Conservation (phyloP, 345 rosid genomes). For the Pistacia atlantica region DNA sequence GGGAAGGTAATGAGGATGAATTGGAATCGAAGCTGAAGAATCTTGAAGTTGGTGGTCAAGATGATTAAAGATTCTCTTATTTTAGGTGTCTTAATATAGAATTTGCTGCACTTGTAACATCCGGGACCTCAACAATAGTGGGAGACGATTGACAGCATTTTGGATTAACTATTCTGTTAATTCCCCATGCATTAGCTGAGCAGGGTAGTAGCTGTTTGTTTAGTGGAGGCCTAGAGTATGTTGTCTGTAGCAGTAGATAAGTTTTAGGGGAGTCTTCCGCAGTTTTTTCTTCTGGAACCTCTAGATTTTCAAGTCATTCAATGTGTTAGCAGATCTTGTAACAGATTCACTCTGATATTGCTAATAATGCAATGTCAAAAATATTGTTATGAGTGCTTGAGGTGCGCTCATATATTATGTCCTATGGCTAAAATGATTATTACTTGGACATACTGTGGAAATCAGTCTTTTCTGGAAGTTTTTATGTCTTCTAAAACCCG, state of each 20-base stretch:
- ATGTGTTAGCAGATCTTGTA: neutral
- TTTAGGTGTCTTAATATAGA: neutral
- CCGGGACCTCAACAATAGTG: conserved; percentile 18
- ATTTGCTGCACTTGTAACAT: conserved; percentile 19
- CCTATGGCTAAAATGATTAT: too few species aligned
- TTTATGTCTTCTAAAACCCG: too few species aligned
- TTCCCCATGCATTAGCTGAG: conserved; percentile 18
- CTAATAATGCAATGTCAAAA: neutral
- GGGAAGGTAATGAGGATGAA: conserved; percentile 46
- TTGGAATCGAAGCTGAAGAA: conserved; percentile 73
- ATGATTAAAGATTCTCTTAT: conserved; percentile 32
- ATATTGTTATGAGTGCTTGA: neutral
- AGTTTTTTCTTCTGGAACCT: neutral
- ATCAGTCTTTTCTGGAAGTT: too few species aligned
- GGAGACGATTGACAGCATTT: conserved; percentile 24
- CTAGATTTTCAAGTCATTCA: neutral
- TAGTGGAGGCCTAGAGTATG: neutral
- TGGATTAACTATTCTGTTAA: conserved; percentile 26
- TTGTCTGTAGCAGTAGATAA: conserved; percentile 9
- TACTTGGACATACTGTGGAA: neutral
- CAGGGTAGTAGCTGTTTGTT: conserved; percentile 14
- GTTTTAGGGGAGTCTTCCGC: neutral
- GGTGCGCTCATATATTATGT: neutral
- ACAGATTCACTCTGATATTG: neutral
- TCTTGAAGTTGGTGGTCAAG: conserved; percentile 57